phyloP scores from a whole-genome alignment of 306 rosid species.

The Dalbergia cochinchinensis region DNA sequence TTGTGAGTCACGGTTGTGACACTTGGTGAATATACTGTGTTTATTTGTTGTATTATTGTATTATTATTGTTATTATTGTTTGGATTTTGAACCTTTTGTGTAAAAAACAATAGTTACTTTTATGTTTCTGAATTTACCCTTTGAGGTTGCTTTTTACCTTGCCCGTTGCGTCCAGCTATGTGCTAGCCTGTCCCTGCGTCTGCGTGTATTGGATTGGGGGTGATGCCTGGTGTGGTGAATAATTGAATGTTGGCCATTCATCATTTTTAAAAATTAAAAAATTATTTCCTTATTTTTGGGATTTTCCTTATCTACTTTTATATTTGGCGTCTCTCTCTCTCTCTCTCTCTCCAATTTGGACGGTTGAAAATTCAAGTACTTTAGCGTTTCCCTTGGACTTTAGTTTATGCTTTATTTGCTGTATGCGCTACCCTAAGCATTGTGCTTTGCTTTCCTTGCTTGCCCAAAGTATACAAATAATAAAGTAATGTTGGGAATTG shows the following conservation, averaged over 20 bases:
- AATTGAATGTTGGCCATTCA: slow-evolving; percentile 32
- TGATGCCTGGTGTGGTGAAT: not conserved
- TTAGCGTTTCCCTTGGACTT: not conserved
- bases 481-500: not conserved
- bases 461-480: slow-evolving; percentile 4
- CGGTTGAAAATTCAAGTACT: slow-evolving; percentile 8
- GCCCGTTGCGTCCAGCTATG: not conserved
- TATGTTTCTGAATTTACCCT: not conserved
- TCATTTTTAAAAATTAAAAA: not conserved
- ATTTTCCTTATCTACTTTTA: not conserved
- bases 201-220: not conserved
- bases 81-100: slow-evolving; percentile 6
- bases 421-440: not conserved
- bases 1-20: slow-evolving; percentile 35
- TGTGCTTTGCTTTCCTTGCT: slow-evolving; percentile 24
- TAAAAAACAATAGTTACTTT: not conserved
- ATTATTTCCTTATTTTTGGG: not conserved
- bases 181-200: slow-evolving; percentile 28
- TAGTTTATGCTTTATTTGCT: not conserved
- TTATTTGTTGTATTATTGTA: not conserved
- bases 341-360: not conserved
- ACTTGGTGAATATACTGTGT: slow-evolving; percentile 27
- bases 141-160: not conserved
- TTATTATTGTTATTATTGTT: not conserved
- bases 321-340: not conserved